phyloP scores from a whole-genome alignment of 345 rosid genomes.

The Aegle marmelos region DNA sequence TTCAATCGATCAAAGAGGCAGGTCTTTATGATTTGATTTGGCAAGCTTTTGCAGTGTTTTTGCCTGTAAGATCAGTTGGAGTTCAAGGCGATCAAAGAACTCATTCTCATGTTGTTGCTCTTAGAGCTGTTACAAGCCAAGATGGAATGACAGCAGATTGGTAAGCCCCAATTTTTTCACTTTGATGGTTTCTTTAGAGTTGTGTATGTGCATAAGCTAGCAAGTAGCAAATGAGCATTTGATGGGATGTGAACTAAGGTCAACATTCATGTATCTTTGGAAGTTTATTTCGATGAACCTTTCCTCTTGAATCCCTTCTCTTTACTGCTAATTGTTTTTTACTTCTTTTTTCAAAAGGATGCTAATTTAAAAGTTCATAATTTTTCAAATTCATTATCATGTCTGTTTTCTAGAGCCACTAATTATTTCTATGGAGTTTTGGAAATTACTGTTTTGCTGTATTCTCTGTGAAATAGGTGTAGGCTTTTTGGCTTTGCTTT shows the following conservation, averaged over 20 bases:
- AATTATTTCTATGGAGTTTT: background rate
- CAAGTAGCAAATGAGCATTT: background rate
- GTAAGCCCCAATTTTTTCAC: constrained; percentile 34
- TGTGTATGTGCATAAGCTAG: background rate
- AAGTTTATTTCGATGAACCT: background rate
- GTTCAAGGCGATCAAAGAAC: constrained; percentile 99
- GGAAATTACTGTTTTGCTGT: background rate
- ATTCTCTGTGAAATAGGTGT: background rate
- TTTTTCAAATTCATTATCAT: background rate
- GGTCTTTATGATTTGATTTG: constrained; percentile 91
- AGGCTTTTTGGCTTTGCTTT: background rate
- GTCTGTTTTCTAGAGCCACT: background rate
- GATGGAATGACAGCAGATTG: constrained; percentile 99
- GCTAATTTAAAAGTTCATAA: background rate
- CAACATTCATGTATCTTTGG: background rate
- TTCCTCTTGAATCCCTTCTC: background rate
- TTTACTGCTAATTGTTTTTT: background rate
- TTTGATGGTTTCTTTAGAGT: background rate
- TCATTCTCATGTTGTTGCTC: constrained; percentile 98
- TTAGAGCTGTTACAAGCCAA: constrained; percentile 98
- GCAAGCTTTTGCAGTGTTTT: constrained; percentile 99
- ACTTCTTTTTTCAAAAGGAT: too few species aligned
- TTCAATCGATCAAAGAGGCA: constrained; percentile 94
- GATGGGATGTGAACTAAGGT: background rate
- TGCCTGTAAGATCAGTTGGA: constrained; percentile 94